Base-by-base conservation (phyloP, 805 yeast genomes). In the Suhomyces canberraensis region DNA sequence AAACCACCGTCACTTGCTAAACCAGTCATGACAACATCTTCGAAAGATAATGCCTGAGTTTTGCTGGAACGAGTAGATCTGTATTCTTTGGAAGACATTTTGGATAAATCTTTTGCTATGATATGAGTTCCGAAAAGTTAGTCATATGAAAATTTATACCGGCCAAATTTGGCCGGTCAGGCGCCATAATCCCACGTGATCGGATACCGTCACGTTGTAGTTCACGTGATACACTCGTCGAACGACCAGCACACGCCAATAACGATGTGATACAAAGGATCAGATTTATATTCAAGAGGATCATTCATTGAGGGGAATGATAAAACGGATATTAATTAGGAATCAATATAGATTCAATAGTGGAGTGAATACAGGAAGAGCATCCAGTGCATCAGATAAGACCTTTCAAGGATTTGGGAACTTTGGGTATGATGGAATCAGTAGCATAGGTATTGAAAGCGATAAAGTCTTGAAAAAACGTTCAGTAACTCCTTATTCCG, bases 1-100 rank as follows among this genome's bases (percentile, higher is more conserved):
- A 93, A 76, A 27, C 99, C 99, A 48, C 98, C 98, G 59, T 95
- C 99, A 32, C 85, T 79, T 36, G 98, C 98, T 54, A 93, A 73
- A 35, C 99, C 99, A 39, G 84, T 84, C 61, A 85, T 80, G 40
- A 86, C 84, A 15, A 84, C 91, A 36, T 80, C 89, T 60, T 86
- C 95, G 47, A 86, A 86, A 4, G 88, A 73, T 34, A 76, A 70
- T 6, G 73, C 56, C 50, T 77, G 76, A 13, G 63, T 58, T 2
- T 54, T 56, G 14, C 75, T 42, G 3, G 85, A 76, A 61, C 95
- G 81, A n/a, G 95, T 83, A 14, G 95, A 85, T 68, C 91, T 81
- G 60, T 85, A 85, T 26, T 69, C 65, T 70, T 78, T 79, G 7
- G 84, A 77, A 8, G 84, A 77, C 52, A 56, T 44, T 39, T 20